Base-by-base conservation (phyloP, 495 filamentous ascomycete genomes). In the Bacidia rubella region DNA sequence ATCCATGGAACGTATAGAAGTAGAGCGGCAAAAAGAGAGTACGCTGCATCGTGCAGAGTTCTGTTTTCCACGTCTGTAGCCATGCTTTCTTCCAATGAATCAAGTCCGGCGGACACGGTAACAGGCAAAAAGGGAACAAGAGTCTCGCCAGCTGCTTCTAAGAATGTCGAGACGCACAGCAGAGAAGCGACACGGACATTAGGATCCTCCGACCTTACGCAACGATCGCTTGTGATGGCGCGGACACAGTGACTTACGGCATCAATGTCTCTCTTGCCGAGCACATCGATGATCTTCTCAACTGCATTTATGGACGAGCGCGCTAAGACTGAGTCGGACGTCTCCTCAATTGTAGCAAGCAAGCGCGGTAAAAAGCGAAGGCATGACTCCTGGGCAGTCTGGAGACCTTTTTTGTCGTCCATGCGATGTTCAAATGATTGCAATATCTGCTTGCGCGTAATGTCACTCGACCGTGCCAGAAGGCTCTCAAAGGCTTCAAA, bases 281-380 rank as follows among this genome's bases (percentile, higher is more conserved):
- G 95, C 62, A 86, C 86, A 66, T 93, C 87, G 9, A 85, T 77
- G 49, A 97, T 90, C 59, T 82, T 81, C 67, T 95, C 87, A 46
- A 95, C 84, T 60, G 92, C 97, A 38, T 77, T 75, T 39, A 97
- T 74, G 3, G 89, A 85, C 24, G 82, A 83, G 57, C 83, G 83
- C 66, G 87, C 90, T 60, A 92, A 78, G 32, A 78, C 71, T 39
- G 79, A 74, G 59, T 90, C 76, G 20, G 77, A 69, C 21, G 84
- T 82, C 11, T 82, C 76, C 44, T 82, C 70, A 38, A 97, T 74
- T 23, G 93, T 82, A 19, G 73, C 71, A 2, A 82, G 82, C 53
- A 95, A 69, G 56, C 79, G 80, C 10, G 86, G 81, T 57, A 94
- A 63, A 72, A 95, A 90, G 38, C 79, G 76, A 11, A 95, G 72